These are phyloP conservation scores for Paecilomyces sp. DNA, from an alignment of 2,329 filamentous ascomycete genomes.

Conservation along the genomic window DNA sequence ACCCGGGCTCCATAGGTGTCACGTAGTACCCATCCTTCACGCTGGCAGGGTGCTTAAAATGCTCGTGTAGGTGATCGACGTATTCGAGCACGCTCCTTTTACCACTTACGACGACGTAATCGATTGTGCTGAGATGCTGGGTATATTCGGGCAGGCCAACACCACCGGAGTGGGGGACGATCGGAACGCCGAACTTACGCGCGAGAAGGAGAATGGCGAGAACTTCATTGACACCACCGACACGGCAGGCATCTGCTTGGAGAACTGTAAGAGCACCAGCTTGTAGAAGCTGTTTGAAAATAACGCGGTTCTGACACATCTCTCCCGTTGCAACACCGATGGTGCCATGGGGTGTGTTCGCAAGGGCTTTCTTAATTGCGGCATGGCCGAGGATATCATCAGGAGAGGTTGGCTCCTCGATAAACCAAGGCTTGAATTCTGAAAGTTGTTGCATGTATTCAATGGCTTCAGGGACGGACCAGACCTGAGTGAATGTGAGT, in stretches of 20 bases:
- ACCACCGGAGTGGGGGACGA: constrained; percentile 83
- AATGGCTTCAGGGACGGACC: constrained; percentile 85
- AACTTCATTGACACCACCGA: constrained; percentile 87
- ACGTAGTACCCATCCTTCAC: constrained; percentile 84
- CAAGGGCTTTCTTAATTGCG: constrained; percentile 72
- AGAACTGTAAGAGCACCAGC: constrained; percentile 77
- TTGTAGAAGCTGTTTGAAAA: constrained; percentile 87
- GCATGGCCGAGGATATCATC: constrained; percentile 88
- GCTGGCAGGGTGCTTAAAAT: constrained; percentile 74
- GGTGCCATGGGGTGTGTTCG: constrained; percentile 43
- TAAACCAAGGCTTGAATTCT: constrained; percentile 80
- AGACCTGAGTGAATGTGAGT: constrained; percentile 44
- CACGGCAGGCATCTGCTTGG: constrained; percentile 82
- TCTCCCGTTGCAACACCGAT: constrained; percentile 88
- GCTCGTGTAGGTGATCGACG: constrained; percentile 88
- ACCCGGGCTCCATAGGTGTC: constrained; percentile 74
- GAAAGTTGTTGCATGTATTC: constrained; percentile 75
- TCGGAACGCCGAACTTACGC: constrained; percentile 59
- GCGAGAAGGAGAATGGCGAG: constrained; percentile 85
- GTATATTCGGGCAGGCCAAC: constrained; percentile 92
- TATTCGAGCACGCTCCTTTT: constrained; percentile 81
- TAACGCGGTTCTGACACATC: constrained; percentile 91
- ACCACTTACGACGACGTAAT: constrained; percentile 80
- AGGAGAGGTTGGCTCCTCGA: constrained; percentile 86
- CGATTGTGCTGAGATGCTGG: constrained; percentile 84